phyloP scores from a whole-genome alignment of 805 yeast genomes.

The Scheffersomyces stipitis region DNA sequence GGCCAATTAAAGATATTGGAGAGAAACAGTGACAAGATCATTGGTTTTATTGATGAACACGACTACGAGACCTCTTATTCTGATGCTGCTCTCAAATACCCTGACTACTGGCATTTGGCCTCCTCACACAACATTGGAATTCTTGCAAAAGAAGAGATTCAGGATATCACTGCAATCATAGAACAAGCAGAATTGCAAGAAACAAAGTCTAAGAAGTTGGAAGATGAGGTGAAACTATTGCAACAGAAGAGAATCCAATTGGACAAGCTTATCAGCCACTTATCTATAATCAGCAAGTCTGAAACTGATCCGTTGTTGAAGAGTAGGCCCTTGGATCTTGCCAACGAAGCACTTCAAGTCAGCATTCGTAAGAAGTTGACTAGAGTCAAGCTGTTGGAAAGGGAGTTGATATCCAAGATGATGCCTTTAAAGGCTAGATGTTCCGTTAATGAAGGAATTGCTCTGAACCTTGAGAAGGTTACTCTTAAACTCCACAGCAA shows the following conservation, averaged over 20 bases:
- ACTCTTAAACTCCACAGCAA: slow-evolving; percentile 26
- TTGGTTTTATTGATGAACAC: slow-evolving; percentile 5
- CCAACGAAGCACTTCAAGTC: slow-evolving; percentile 23
- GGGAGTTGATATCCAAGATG: slow-evolving; percentile 22
- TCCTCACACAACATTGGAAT: slow-evolving; percentile 10
- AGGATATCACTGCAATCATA: slow-evolving; percentile 2
- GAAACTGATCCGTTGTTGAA: slow-evolving; percentile 10
- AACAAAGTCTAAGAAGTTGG: slow-evolving; percentile 6
- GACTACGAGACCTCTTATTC: background rate
- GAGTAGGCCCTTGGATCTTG: slow-evolving; percentile 31
- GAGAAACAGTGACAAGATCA: slow-evolving; percentile 12
- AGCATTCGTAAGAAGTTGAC: slow-evolving; percentile 26
- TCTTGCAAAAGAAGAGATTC: slow-evolving; percentile 1
- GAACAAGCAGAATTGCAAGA: slow-evolving; percentile 2
- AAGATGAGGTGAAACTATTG: slow-evolving; percentile 12
- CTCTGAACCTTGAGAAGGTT: slow-evolving; percentile 27
- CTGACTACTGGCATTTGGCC: slow-evolving; percentile 16
- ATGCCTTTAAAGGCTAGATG: slow-evolving; percentile 34
- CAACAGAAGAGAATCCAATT: slow-evolving; percentile 18
- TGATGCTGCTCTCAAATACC: slow-evolving; percentile 9
- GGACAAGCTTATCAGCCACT: slow-evolving; percentile 27
- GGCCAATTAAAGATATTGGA: slow-evolving; percentile 25
- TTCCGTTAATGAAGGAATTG: slow-evolving; percentile 13
- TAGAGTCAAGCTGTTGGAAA: slow-evolving; percentile 20
- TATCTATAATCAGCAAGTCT: slow-evolving; percentile 16